These are phyloP conservation scores for Claviceps paspali DNA, from an alignment of 2,329 filamentous ascomycete genomes.

Conservation along the genomic window DNA sequence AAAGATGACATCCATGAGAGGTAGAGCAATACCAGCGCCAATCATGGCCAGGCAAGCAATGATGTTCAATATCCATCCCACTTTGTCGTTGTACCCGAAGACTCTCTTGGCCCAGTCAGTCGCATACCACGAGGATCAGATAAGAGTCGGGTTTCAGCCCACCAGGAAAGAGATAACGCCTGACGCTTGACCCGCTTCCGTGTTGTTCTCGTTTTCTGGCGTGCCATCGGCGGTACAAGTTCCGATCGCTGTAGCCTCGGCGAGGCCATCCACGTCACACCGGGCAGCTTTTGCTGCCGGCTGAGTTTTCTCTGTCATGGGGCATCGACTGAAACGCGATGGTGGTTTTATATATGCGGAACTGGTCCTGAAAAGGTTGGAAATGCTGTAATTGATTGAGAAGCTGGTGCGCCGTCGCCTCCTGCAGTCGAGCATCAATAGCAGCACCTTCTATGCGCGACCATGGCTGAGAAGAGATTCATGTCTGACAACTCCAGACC, in stretches of 20 bases:
- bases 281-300: neutral
- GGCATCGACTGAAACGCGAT: too few species aligned
- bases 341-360: too few species aligned
- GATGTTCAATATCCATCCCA: slow-evolving; percentile 22
- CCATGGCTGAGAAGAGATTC: too few species aligned
- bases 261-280: neutral
- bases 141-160: neutral
- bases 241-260: neutral
- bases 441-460: too few species aligned
- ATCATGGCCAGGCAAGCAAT: slow-evolving; percentile 22
- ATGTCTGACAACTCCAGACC: too few species aligned
- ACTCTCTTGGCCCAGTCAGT: slow-evolving; percentile 14
- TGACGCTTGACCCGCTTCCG: slow-evolving; percentile 8
- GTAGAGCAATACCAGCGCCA: slow-evolving; percentile 24
- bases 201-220: neutral
- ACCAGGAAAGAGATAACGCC: slow-evolving; percentile 15
- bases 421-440: too few species aligned
- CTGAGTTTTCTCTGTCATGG: neutral
- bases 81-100: slow-evolving; percentile 22
- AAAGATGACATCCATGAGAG: slow-evolving; percentile 45
- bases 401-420: too few species aligned
- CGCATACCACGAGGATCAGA: neutral
- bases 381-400: too few species aligned
- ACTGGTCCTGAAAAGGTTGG: too few species aligned
- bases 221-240: neutral